Evolutionary conservation across 352 stramenopile genomes (phyloP).

Genomic region (Albugo candida): DNA sequence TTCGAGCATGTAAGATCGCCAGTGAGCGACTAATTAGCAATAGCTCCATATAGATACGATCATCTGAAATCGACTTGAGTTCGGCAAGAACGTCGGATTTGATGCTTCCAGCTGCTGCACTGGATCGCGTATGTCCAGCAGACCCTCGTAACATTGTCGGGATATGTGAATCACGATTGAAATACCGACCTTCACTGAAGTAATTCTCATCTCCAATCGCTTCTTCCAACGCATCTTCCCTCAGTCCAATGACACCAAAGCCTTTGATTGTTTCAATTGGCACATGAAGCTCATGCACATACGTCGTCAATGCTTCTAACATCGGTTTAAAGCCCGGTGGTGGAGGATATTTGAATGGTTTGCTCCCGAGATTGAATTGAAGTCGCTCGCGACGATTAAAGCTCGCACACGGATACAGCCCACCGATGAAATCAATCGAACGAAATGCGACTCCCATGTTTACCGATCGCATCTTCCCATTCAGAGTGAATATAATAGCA

Average conservation of each 20-base stretch:
- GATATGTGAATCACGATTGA: constrained; percentile 39
- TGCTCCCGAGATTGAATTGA: constrained; percentile 74
- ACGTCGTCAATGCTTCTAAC: constrained; percentile 35
- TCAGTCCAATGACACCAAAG: constrained; percentile 52
- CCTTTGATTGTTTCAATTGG: constrained; percentile 8
- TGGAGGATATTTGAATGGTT: constrained; percentile 51
- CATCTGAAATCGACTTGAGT: constrained; percentile 59
- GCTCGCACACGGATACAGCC: constrained; percentile 71
- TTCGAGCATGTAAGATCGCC: constrained; percentile 59
- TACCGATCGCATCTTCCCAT: constrained; percentile 72
- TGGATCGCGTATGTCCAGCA: constrained; percentile 23
- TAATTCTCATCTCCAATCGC: constrained; percentile 71
- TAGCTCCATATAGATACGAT: constrained; percentile 56
- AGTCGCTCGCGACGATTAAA: constrained; percentile 76
- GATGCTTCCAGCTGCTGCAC: constrained; percentile 15
- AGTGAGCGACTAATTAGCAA: constrained; percentile 54
- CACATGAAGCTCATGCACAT: no score
- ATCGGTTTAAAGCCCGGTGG: constrained; percentile 66
- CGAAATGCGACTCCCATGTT: constrained; percentile 78
- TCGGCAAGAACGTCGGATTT: constrained; percentile 51
- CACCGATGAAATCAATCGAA: constrained; percentile 56
- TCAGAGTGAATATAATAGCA: constrained; percentile 82
- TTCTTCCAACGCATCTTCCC: constrained; percentile 73
- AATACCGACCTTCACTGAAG: constrained; percentile 54
- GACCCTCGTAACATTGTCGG: constrained; percentile 46